Conservation (phyloP, 352 stramenopile genomes). For the Phytophthora sojae region DNA sequence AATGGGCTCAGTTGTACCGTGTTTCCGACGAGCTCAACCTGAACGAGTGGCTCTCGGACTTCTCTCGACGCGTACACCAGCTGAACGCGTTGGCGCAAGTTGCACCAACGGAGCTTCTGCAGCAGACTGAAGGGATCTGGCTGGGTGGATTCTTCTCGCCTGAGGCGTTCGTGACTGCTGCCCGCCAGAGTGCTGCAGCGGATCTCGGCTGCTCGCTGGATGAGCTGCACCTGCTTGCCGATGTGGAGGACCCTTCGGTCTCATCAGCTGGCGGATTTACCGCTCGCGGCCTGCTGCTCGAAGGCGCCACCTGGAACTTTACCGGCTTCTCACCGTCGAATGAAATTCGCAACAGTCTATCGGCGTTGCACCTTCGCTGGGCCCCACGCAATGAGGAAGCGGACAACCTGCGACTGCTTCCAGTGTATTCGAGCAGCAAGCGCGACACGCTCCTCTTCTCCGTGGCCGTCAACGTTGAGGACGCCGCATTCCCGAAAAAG, state of each 20-base stretch:
- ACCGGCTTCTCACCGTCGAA: slow-evolving; percentile 79
- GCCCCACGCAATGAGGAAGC: slow-evolving; percentile 27
- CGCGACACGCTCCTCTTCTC: slow-evolving; percentile 86
- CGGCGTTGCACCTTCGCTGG: slow-evolving; percentile 82
- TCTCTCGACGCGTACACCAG: slow-evolving; percentile 78
- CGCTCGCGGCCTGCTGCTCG: slow-evolving; percentile 80
- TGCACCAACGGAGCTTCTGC: slow-evolving; percentile 47
- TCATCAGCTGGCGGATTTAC: slow-evolving; percentile 54
- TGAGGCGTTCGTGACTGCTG: slow-evolving; percentile 94
- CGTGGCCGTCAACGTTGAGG: slow-evolving; percentile 70
- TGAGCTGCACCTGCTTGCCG: slow-evolving; percentile 83
- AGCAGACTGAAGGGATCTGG: slow-evolving; percentile 74
- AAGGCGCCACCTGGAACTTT: slow-evolving; percentile 82
- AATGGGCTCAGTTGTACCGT: slow-evolving; percentile 70
- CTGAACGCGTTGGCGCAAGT: slow-evolving; percentile 57
- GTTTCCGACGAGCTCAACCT: slow-evolving; percentile 67
- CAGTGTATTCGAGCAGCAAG: slow-evolving; percentile 86
- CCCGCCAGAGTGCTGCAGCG: slow-evolving; percentile 88
- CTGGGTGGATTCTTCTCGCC: slow-evolving; percentile 94
- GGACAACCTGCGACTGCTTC: slow-evolving; percentile 60
- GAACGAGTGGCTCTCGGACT: slow-evolving; percentile 88
- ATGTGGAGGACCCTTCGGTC: slow-evolving; percentile 50
- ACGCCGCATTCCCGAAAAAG: slow-evolving; percentile 54
- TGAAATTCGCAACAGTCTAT: slow-evolving; percentile 75
- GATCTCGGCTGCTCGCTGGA: slow-evolving; percentile 87